Evolutionary conservation across 2,329 filamentous ascomycete genomes (phyloP).

Genomic region (Geosmithia morbida): DNA sequence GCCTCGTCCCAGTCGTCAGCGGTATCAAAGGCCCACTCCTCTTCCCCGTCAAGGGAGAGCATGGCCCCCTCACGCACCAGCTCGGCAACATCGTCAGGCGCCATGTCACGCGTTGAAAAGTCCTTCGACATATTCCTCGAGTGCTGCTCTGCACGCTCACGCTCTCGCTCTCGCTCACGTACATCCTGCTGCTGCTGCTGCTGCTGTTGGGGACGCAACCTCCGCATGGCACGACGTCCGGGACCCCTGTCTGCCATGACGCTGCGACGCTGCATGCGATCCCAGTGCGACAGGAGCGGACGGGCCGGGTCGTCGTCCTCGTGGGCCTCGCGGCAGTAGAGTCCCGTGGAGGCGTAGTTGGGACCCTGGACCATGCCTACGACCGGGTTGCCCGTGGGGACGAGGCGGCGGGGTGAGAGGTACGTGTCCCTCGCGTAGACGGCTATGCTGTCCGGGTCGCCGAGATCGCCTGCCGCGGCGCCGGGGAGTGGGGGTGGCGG

Average conservation of each 20-base stretch:
- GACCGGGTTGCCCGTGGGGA: slow-evolving; percentile 25
- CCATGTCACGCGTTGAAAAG: not conserved
- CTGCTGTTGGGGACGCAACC: not conserved
- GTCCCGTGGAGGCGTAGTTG: slow-evolving; percentile 27
- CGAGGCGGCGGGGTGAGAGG: slow-evolving; percentile 24
- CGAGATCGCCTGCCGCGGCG: too few relatives aligned
- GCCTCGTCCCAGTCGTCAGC: too few relatives aligned
- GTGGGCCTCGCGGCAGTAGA: slow-evolving; percentile 36
- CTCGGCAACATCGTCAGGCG: not conserved
- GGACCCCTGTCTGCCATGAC: slow-evolving; percentile 5
- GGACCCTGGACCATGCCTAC: slow-evolving; percentile 43
- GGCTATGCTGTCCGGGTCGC: slow-evolving; percentile 7
- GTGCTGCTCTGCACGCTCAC: not conserved
- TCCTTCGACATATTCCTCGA: not conserved
- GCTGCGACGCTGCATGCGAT: slow-evolving; percentile 28
- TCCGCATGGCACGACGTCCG: not conserved
- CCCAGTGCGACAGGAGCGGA: slow-evolving; percentile 29
- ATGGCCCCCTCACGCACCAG: not conserved
- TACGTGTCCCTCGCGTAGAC: slow-evolving; percentile 9
- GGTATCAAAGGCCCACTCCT: not conserved
- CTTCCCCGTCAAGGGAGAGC: not conserved
- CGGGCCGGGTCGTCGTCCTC: slow-evolving; percentile 21
- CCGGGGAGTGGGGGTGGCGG: slow-evolving; percentile 25
- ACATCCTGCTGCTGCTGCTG: not conserved
- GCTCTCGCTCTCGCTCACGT: too few relatives aligned